phyloP scores from a whole-genome alignment of 225 moss, liverwort and hornwort genomes.

The Pseudisothecium myosuroides region DNA sequence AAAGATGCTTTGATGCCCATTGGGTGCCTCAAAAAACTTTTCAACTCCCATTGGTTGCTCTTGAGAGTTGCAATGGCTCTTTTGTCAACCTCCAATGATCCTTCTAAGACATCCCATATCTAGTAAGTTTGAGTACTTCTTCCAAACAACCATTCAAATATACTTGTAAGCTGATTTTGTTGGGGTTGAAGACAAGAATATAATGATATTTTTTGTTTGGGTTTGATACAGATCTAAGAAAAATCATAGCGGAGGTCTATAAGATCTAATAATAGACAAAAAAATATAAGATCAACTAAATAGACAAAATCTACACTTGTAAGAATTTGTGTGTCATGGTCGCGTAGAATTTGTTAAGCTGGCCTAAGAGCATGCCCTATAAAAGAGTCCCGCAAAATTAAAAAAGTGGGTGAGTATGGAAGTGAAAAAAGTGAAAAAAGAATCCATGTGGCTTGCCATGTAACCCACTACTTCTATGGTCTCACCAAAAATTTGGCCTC shows the following conservation, averaged over 20 bases:
- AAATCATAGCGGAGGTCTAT: rapidly evolving
- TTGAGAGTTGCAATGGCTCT: not conserved
- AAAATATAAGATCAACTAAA: not conserved
- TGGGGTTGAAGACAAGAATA: not conserved
- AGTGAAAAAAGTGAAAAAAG: not conserved
- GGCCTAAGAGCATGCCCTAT: no score
- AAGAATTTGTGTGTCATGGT: not conserved
- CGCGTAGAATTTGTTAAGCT: no score
- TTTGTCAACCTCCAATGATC: not conserved
- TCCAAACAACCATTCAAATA: no score
- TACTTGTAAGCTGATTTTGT: rapidly evolving
- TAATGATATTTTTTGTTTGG: not conserved
- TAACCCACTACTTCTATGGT: not conserved
- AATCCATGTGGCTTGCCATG: rapidly evolving
- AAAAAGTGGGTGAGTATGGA: not conserved
- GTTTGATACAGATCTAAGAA: not conserved
- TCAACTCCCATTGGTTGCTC: not conserved
- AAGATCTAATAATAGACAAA: no score
- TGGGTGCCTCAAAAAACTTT: not conserved
- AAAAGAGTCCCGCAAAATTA: no score
- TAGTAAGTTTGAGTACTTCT: not conserved
- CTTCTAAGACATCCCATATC: no score
- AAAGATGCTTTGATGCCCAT: not conserved
- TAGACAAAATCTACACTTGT: not conserved
- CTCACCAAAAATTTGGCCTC: not conserved